These are phyloP conservation scores for Linum trigynum DNA, from an alignment of 345 rosid genomes.

Conservation along the genomic window DNA sequence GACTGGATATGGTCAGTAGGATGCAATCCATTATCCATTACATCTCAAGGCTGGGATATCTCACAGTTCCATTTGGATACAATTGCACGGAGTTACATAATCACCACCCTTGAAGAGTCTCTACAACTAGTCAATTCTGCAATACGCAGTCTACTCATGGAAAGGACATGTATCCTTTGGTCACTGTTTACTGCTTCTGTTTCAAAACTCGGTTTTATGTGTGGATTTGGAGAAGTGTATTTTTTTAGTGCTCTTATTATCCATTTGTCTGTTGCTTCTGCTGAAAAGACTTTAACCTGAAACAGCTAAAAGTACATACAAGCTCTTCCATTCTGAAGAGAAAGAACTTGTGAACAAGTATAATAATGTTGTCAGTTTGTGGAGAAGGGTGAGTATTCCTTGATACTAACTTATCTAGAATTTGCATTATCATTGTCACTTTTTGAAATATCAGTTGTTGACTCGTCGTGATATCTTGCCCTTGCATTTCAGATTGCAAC, in stretches of 20 bases:
- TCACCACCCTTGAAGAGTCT: slow-evolving; percentile 86
- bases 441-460: background rate
- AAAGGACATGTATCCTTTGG: slow-evolving; percentile 86
- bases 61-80: slow-evolving; percentile 86
- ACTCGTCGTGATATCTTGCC: background rate
- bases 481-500: slow-evolving; percentile 54
- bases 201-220: background rate
- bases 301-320: slow-evolving; percentile 69
- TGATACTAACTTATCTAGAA: background rate
- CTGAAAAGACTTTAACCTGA: slow-evolving; percentile 33
- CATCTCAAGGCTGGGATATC: slow-evolving; percentile 84
- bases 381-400: slow-evolving; percentile 73
- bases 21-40: slow-evolving; percentile 72
- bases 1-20: slow-evolving; percentile 99
- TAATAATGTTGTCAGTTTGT: slow-evolving; percentile 68
- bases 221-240: background rate
- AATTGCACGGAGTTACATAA: slow-evolving; percentile 84
- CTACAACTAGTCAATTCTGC: slow-evolving; percentile 74
- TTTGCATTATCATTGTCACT: background rate
- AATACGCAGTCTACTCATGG: slow-evolving; percentile 65
- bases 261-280: slow-evolving; percentile 2
- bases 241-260: background rate
- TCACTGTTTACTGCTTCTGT: background rate
- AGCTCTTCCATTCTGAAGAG: slow-evolving; percentile 55
- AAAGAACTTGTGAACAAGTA: slow-evolving; percentile 75